Evolutionary conservation across 2,329 filamentous ascomycete genomes (phyloP).

Genomic region (Trichoderma simmonsii): DNA sequence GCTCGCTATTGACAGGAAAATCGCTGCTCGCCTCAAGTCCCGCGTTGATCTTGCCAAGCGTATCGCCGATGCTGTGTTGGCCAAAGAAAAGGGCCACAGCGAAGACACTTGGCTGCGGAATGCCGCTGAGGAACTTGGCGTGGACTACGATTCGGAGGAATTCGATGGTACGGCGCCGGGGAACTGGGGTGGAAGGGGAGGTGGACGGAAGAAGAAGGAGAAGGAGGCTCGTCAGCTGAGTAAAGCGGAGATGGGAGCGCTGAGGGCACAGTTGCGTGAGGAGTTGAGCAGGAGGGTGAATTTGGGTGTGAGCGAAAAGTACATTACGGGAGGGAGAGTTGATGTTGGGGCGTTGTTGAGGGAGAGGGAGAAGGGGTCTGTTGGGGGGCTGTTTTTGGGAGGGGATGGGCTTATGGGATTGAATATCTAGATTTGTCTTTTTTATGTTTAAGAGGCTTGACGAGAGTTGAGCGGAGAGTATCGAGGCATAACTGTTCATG

Average conservation of each 20-base stretch:
- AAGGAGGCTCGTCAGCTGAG: slow-evolving; percentile 63
- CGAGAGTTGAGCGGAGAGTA: background rate
- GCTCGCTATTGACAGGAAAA: slow-evolving; percentile 76
- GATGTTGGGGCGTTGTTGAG: slow-evolving; percentile 70
- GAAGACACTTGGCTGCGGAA: slow-evolving; percentile 81
- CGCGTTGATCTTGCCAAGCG: slow-evolving; percentile 80
- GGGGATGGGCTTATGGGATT: slow-evolving; percentile 38
- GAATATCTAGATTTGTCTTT: slow-evolving; percentile 6
- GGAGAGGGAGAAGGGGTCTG: slow-evolving; percentile 51
- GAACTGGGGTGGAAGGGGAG: slow-evolving; percentile 64
- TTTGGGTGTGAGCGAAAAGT: slow-evolving; percentile 81
- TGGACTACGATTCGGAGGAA: slow-evolving; percentile 89
- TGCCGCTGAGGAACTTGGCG: slow-evolving; percentile 87
- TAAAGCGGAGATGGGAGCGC: slow-evolving; percentile 68
- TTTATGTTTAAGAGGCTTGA: background rate
- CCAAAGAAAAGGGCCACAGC: slow-evolving; percentile 81
- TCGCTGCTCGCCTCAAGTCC: slow-evolving; percentile 72
- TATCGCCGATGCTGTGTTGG: slow-evolving; percentile 76
- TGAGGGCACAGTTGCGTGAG: slow-evolving; percentile 69
- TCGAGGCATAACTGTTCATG: background rate
- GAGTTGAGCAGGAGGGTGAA: slow-evolving; percentile 74
- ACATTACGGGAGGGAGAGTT: slow-evolving; percentile 79
- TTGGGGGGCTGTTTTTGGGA: slow-evolving; percentile 35
- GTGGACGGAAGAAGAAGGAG: slow-evolving; percentile 71
- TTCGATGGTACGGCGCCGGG: slow-evolving; percentile 73